Conservation (phyloP, 768 basidiomycete genomes). For the Clitopilus passeckerianus region DNA sequence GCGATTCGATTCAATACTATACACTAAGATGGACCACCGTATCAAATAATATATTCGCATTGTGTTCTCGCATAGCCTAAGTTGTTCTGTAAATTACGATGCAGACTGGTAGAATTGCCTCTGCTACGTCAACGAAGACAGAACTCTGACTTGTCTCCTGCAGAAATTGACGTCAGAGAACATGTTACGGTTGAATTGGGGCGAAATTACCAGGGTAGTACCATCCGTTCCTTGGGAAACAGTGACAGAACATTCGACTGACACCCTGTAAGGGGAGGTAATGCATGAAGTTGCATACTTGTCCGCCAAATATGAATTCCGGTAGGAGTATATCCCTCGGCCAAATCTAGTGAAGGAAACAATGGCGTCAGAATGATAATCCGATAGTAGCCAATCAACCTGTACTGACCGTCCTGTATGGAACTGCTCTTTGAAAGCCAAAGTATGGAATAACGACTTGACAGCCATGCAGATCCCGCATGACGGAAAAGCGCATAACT, state of each 20-base stretch:
- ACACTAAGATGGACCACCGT: not conserved
- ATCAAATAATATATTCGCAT: not conserved
- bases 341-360: conserved; percentile 39
- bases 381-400: no score
- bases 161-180: conserved; percentile 9
- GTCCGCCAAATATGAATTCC: conserved; percentile 55
- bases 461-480: conserved; percentile 62
- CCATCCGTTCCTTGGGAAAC: conserved; percentile 30
- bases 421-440: conserved; percentile 49
- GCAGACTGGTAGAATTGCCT: conserved; percentile 55
- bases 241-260: conserved; percentile 54
- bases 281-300: conserved; percentile 60
- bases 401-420: conserved; percentile 50
- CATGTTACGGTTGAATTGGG: not conserved
- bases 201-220: conserved; percentile 8
- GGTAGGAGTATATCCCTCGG: conserved; percentile 59
- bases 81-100: conserved; percentile 51
- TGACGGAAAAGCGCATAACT: conserved; percentile 52
- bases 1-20: not conserved
- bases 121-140: conserved; percentile 47
- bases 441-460: conserved; percentile 49
- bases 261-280: conserved; percentile 61
- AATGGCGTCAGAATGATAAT: not conserved
- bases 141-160: conserved; percentile 44
- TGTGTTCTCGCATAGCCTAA: not conserved